Evolutionary conservation across 441 rosid genomes (phyloP).

Genomic region (Theobroma grandiflorum): DNA sequence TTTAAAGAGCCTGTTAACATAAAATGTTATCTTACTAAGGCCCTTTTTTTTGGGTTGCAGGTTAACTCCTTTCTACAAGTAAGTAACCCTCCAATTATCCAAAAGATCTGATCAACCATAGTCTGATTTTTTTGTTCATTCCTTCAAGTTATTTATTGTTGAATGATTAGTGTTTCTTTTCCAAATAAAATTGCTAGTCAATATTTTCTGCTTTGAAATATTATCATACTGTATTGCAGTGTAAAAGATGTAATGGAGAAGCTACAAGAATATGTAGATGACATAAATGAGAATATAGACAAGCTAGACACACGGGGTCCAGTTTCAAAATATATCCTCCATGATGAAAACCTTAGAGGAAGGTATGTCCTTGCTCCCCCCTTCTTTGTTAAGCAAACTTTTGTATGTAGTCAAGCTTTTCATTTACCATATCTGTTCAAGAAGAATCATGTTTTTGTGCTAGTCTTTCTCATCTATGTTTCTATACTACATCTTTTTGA

Average conservation of each 20-base stretch:
- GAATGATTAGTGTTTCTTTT: not conserved
- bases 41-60: conserved; percentile 50
- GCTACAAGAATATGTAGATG: conserved; percentile 81
- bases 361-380: conserved; percentile 51
- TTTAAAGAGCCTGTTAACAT: conserved; percentile 11
- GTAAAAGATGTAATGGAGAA: conserved; percentile 69
- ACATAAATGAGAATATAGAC: conserved; percentile 76
- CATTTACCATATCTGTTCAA: not conserved
- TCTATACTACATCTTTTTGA: not conserved
- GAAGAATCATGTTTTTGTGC: conserved; percentile 10
- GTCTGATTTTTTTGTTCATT: not conserved
- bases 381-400: conserved; percentile 11
- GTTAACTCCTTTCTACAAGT: conserved; percentile 95
- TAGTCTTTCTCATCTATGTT: not conserved
- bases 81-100: conserved; percentile 45
- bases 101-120: conserved; percentile 13
- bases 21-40: conserved; percentile 21
- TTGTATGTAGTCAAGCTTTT: conserved; percentile 1
- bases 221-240: conserved; percentile 44
- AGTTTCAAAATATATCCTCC: conserved; percentile 81
- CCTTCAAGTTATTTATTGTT: conserved; percentile 19
- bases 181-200: conserved; percentile 8
- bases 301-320: conserved; percentile 78
- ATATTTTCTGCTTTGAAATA: conserved; percentile 20
- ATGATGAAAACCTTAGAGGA: conserved; percentile 81